Conservation (phyloP, 129 eudicot genomes). For the Flaveria trinervia region DNA sequence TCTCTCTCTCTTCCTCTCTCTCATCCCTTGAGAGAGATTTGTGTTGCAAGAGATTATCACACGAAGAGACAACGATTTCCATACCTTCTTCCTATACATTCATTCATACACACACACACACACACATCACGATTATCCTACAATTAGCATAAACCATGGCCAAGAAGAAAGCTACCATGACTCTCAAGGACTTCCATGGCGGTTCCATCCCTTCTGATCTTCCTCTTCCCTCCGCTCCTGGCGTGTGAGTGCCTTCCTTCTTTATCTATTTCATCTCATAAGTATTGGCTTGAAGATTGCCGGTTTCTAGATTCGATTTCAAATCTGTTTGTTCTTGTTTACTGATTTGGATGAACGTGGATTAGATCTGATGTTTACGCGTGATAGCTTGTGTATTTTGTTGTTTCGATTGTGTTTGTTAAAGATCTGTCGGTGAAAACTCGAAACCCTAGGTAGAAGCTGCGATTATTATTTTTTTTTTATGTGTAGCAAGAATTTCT, state of each 20-base stretch:
- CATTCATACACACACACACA: neutral
- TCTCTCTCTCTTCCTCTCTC: too few species aligned
- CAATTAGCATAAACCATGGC: conserved; percentile 48
- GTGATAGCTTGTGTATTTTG: neutral
- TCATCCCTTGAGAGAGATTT: conserved; percentile 28
- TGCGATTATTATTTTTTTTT: neutral
- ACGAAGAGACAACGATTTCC: neutral
- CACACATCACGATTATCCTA: neutral
- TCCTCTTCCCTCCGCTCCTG: conserved; percentile 94
- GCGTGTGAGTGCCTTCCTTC: conserved; percentile 56
- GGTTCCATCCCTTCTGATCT: conserved; percentile 97
- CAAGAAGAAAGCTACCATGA: conserved; percentile 99
- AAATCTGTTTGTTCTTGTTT: conserved; percentile 9
- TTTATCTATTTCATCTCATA: neutral
- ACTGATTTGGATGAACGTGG: conserved; percentile 2
- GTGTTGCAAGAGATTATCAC: conserved; percentile 21
- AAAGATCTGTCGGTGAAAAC: conserved; percentile 31
- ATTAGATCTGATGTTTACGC: conserved; percentile 38
- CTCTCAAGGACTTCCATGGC: conserved; percentile 95
- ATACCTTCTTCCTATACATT: conserved; percentile 4
- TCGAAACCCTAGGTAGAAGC: conserved; percentile 41
- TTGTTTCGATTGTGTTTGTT: conserved; percentile 10
- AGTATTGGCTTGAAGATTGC: neutral
- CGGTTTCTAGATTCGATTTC: conserved; percentile 7
- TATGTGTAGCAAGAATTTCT: neutral